Conservation (phyloP, 805 yeast genomes). For the Kazachstania africana region DNA sequence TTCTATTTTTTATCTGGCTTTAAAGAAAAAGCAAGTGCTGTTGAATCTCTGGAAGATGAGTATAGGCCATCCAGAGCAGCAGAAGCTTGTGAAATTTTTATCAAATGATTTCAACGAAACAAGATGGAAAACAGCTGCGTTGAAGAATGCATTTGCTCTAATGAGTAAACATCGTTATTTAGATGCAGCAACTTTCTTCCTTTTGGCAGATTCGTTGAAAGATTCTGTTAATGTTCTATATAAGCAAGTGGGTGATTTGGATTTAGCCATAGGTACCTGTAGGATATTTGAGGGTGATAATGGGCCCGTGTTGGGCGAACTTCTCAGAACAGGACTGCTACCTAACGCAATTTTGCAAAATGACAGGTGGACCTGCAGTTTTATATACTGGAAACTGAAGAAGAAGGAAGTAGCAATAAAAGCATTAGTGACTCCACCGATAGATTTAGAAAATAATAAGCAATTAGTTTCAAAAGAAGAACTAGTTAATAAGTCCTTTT, state of each 20-base stretch:
- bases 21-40: constrained; percentile 64
- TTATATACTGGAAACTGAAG: constrained; percentile 60
- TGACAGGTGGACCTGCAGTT: constrained; percentile 73
- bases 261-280: constrained; percentile 71
- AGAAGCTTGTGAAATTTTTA: constrained; percentile 68
- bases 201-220: constrained; percentile 60
- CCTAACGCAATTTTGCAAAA: constrained; percentile 49
- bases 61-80: constrained; percentile 65
- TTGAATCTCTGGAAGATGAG: constrained; percentile 77
- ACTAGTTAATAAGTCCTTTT: constrained; percentile 31
- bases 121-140: constrained; percentile 82
- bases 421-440: constrained; percentile 50
- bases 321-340: constrained; percentile 40
- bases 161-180: constrained; percentile 76
- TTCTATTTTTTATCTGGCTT: constrained; percentile 65
- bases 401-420: constrained; percentile 44
- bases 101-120: constrained; percentile 61
- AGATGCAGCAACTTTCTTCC: constrained; percentile 84
- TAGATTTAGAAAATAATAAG: constrained; percentile 24
- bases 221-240: constrained; percentile 72
- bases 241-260: constrained; percentile 52
- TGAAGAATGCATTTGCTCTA: constrained; percentile 84
- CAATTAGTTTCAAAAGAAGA: constrained; percentile 22
- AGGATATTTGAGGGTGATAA: constrained; percentile 58
- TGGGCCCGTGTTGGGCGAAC: constrained; percentile 38